Evolutionary conservation across 2,329 filamentous ascomycete species (phyloP).

Genomic region (Emmonsiellopsis sp.): DNA sequence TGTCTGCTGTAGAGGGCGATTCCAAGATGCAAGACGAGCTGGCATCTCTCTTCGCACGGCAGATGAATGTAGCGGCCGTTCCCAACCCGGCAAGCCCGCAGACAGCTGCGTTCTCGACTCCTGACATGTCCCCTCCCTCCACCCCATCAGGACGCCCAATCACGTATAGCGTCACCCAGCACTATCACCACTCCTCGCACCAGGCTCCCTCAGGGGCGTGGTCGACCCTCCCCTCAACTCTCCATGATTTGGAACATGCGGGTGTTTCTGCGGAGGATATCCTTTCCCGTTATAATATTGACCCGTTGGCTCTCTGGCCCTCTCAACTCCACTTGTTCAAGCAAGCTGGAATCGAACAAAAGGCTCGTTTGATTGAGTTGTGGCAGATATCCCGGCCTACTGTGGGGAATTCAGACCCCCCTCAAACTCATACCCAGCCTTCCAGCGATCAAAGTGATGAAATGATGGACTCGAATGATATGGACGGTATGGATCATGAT

Average conservation of each 20-base stretch:
- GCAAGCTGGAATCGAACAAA: slow-evolving; percentile 62
- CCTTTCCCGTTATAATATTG: slow-evolving; percentile 57
- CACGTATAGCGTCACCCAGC: slow-evolving; percentile 66
- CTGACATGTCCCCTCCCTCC: slow-evolving; percentile 11
- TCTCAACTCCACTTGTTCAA: slow-evolving; percentile 72
- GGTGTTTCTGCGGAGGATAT: slow-evolving; percentile 42
- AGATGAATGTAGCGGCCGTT: slow-evolving; percentile 51
- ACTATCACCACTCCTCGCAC: slow-evolving; percentile 76
- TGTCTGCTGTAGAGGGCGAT: slow-evolving; percentile 33
- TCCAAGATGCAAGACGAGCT: slow-evolving; percentile 73
- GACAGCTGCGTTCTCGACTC: slow-evolving; percentile 22
- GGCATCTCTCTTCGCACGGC: slow-evolving; percentile 65
- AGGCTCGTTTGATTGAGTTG: slow-evolving; percentile 66
- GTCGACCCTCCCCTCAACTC: slow-evolving; percentile 42
- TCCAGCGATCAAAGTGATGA: neutral
- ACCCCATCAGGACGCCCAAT: slow-evolving; percentile 37
- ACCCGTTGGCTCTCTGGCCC: slow-evolving; percentile 58
- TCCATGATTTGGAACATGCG: slow-evolving; percentile 38
- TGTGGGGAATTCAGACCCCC: slow-evolving; percentile 37
- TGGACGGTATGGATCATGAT: slow-evolving; percentile 16
- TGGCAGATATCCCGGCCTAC: slow-evolving; percentile 73
- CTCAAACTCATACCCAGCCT: neutral
- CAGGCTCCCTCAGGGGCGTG: slow-evolving; percentile 31
- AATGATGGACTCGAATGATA: slow-evolving; percentile 5
- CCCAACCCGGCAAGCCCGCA: slow-evolving; percentile 20